Conservation (phyloP, 805 yeast species). For the Saccharomycopsis babjevae region DNA sequence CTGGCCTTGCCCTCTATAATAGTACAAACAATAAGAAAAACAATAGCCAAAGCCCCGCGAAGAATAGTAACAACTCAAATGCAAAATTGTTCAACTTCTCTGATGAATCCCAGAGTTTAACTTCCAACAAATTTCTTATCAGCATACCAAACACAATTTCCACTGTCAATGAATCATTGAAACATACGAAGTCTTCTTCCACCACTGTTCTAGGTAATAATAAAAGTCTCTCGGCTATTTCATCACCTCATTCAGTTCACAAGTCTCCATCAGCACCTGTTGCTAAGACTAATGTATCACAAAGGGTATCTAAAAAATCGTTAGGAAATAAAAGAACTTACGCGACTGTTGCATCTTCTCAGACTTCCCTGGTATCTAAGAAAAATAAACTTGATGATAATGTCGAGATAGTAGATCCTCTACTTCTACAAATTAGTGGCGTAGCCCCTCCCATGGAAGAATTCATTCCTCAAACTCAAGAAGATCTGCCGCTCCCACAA, state of each 20-base stretch:
- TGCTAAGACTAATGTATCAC: neutral
- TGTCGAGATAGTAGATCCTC: neutral
- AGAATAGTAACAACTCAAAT: neutral
- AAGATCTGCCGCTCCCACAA: neutral
- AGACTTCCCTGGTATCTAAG: neutral
- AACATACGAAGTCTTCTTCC: neutral
- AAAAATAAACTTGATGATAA: constrained; percentile 2
- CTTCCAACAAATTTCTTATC: neutral
- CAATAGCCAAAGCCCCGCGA: neutral
- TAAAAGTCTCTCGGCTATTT: neutral
- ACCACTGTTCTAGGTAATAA: neutral
- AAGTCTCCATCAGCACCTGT: neutral
- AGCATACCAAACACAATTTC: neutral
- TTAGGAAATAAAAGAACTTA: neutral
- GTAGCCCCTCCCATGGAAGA: neutral
- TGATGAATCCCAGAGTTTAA: neutral
- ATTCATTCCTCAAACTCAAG: neutral
- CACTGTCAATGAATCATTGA: neutral
- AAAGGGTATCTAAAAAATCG: neutral
- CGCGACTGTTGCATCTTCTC: constrained; percentile 3
- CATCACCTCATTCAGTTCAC: neutral
- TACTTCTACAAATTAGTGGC: neutral
- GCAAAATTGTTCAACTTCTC: neutral
- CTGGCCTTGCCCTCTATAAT: constrained; percentile 6
- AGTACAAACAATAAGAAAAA: constrained; percentile 7